phyloP scores from a whole-genome alignment of 2,329 filamentous ascomycete species.

The Thermoascus crustaceus region DNA sequence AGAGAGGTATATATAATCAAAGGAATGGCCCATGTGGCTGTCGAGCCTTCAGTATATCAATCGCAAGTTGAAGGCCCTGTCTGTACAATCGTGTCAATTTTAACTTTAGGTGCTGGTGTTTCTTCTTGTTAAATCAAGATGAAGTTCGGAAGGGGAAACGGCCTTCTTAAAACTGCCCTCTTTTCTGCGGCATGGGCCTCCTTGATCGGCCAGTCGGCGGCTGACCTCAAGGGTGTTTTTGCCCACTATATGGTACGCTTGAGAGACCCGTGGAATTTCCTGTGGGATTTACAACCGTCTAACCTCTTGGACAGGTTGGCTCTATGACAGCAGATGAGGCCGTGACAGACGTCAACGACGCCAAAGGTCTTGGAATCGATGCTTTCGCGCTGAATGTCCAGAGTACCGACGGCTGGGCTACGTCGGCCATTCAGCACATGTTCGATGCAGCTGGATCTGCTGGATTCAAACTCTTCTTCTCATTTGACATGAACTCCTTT shows the following conservation, averaged over 20 bases:
- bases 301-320: slow-evolving; percentile 11
- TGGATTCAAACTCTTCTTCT: slow-evolving; percentile 30
- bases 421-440: slow-evolving; percentile 18
- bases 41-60: no score
- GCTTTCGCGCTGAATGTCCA: slow-evolving; percentile 28
- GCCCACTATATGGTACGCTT: slow-evolving; percentile 9
- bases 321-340: slow-evolving; percentile 11
- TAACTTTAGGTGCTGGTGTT: no score
- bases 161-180: no score
- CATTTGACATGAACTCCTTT: slow-evolving; percentile 25
- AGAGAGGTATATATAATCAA: no score
- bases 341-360: slow-evolving; percentile 12
- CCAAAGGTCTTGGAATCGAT: slow-evolving; percentile 23
- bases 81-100: no score
- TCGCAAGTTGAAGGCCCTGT: no score
- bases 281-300: neutral
- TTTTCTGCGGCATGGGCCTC: no score
- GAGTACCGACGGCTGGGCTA: slow-evolving; percentile 18
- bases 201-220: no score
- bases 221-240: slow-evolving; percentile 6
- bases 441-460: slow-evolving; percentile 23
- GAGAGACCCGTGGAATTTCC: neutral
- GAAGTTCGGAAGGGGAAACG: no score
- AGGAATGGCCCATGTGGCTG: no score
- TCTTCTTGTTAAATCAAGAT: no score